Percentiles rank a stretch among this genome's conserved stretches.
Evolutionary conservation across 2,329 filamentous ascomycete species (phyloP).

Genomic region (Arthrobotrys pseudoclavata): DNA sequence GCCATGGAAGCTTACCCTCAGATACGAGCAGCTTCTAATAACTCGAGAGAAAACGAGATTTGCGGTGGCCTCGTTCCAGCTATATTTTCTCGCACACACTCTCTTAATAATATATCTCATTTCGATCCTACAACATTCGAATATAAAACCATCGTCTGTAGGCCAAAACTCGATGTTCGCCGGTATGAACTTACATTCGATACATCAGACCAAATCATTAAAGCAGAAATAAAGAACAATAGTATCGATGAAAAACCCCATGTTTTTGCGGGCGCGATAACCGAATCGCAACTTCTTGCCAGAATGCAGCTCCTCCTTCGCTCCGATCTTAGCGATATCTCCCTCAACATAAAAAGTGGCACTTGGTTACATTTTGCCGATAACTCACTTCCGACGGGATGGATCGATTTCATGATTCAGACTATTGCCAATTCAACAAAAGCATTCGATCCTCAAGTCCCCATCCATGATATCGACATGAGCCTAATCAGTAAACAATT

Average conservation of each 20-base stretch:
- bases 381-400: slow-evolving; percentile 67
- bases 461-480: slow-evolving; percentile 64
- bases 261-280: slow-evolving; percentile 36
- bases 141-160: slow-evolving; percentile 27
- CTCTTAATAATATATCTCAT: background rate
- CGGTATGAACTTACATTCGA: slow-evolving; percentile 30
- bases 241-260: background rate
- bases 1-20: slow-evolving; percentile 43
- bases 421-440: slow-evolving; percentile 63
- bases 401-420: slow-evolving; percentile 67
- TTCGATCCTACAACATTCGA: slow-evolving; percentile 5
- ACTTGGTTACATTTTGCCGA: slow-evolving; percentile 68
- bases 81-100: slow-evolving; percentile 24
- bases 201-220: slow-evolving; percentile 25
- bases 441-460: slow-evolving; percentile 65
- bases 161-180: slow-evolving; percentile 24
- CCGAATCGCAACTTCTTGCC: slow-evolving; percentile 30
- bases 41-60: slow-evolving; percentile 16
- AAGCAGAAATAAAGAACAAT: slow-evolving; percentile 6
- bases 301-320: slow-evolving; percentile 42
- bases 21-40: slow-evolving; percentile 17
- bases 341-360: background rate
- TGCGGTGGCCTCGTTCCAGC: slow-evolving; percentile 30
- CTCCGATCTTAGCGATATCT: slow-evolving; percentile 27
- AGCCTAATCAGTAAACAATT: slow-evolving; percentile 63